Evolutionary conservation across 2,329 filamentous ascomycete species (phyloP).

Genomic region (Colletotrichum sp.): DNA sequence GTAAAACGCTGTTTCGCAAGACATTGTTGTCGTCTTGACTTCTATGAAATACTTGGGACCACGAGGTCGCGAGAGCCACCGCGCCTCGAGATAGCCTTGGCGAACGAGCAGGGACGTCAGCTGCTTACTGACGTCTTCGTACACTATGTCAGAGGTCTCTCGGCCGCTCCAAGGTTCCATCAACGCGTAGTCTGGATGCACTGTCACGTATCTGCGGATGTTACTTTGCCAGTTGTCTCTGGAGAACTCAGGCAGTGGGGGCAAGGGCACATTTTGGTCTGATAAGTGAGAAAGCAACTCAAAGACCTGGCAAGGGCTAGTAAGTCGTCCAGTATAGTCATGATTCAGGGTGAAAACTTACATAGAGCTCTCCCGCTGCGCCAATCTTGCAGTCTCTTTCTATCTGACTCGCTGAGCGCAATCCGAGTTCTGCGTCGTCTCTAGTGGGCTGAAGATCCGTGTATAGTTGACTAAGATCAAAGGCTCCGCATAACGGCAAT

Average conservation of each 20-base stretch:
- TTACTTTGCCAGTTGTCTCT: constrained; percentile 52
- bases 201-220: constrained; percentile 44
- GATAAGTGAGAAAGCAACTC: constrained; percentile 36
- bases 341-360: background rate
- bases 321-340: background rate
- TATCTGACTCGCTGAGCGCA: background rate
- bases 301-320: constrained; percentile 38
- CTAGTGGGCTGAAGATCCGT: background rate
- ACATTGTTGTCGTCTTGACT: constrained; percentile 52
- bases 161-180: constrained; percentile 42
- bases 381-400: constrained; percentile 18
- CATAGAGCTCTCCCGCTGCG: constrained; percentile 27
- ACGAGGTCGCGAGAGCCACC: constrained; percentile 26
- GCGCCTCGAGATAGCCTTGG: constrained; percentile 34
- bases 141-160: constrained; percentile 54
- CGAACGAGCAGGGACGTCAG: constrained; percentile 40
- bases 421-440: background rate
- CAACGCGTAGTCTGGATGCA: constrained; percentile 43
- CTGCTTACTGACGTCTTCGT: constrained; percentile 38
- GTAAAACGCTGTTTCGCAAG: constrained; percentile 46
- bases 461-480: background rate
- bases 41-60: constrained; percentile 52
- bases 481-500: background rate
- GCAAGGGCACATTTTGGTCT: background rate
- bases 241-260: constrained; percentile 37